Evolutionary conservation across 331 rosid species (phyloP), one percentile per base, ranked within the genome.

Genomic region (Erythrophleum ivorense): DNA sequence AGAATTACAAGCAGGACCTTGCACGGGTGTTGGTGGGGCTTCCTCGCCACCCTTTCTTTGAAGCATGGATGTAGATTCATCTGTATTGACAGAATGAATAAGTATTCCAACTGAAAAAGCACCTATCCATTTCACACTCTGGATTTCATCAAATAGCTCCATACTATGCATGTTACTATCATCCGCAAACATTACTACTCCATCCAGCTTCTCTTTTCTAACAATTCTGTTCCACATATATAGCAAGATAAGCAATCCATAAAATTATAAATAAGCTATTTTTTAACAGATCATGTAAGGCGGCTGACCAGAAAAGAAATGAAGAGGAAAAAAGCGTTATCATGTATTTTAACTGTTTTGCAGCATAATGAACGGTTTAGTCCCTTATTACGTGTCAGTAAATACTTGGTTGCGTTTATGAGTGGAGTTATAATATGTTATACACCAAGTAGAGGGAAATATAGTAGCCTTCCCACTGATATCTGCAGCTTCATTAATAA

Each of bases 131-230:
- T 91, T 90, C 89, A 94, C 95, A 71, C 66, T 91, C 81, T 94
- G 99, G 73, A 90, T 84, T 84, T 94, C 99, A 76, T 94, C 97
- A 75, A 96, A 96, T 41, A 96, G 83, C 88, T 96, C 99, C 97
- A 91, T 88, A 76, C 94, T 94, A 70, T 96, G 98, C 99, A 94
- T 91, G 84, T 96, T 96, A 89, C 99, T 94, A 85, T 96, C 99
- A 85, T 96, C 99, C 1, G 96, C 95, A 91, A 96, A 96, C 91
- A 94, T 82, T 86, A 96, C 97, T 68, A 87, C 84, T 83, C 98
- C 99, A 76, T 96, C 98, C 86, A 96, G 81, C 92, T 82, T 94
- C 92, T 82, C 84, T 72, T 94, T 89, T 62, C 94, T 92, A 82
- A 92, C 92, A 85, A 90, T 80, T 84, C 98, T 96, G 97, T 83